Evolutionary conservation across 2,329 filamentous ascomycete genomes (phyloP).

Genomic region (Colletotrichum limetticola): DNA sequence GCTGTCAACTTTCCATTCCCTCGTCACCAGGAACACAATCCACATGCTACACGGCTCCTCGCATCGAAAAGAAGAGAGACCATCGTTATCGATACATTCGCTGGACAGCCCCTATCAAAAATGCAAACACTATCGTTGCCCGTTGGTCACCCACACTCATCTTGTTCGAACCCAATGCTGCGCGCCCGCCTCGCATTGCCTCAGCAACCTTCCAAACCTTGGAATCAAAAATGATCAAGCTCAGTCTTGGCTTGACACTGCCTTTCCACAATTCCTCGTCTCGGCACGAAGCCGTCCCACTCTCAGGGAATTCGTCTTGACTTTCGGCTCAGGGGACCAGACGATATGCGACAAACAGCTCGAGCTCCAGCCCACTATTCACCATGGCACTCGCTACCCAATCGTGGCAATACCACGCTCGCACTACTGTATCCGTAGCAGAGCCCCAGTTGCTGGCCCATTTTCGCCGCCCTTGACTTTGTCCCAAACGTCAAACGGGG

Average conservation of each 20-base stretch:
- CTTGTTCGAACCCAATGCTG: conserved; percentile 15
- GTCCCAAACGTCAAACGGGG: neutral
- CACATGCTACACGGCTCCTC: neutral
- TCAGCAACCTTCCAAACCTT: conserved; percentile 25
- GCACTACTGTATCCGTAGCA: neutral
- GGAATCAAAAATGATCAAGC: conserved; percentile 2
- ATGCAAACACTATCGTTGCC: conserved; percentile 7
- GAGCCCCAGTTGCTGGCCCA: neutral
- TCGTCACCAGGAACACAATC: too few relatives aligned
- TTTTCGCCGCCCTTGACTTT: neutral
- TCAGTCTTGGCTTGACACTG: conserved; percentile 17
- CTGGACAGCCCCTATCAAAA: neutral
- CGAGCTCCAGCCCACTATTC: conserved; percentile 1
- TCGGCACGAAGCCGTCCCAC: conserved; percentile 30
- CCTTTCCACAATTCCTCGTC: conserved; percentile 22
- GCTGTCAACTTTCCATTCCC: neutral
- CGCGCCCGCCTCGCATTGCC: conserved; percentile 17
- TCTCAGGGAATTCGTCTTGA: conserved; percentile 29
- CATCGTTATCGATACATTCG: neutral
- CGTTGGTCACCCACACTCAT: neutral
- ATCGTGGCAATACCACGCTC: too few relatives aligned
- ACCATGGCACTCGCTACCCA: neutral
- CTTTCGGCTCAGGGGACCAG: conserved; percentile 25
- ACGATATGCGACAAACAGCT: conserved; percentile 32
- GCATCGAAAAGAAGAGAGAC: neutral